Evolutionary conservation across 352 stramenopile genomes (phyloP).

Genomic region (Phytophthora uliginosa): DNA sequence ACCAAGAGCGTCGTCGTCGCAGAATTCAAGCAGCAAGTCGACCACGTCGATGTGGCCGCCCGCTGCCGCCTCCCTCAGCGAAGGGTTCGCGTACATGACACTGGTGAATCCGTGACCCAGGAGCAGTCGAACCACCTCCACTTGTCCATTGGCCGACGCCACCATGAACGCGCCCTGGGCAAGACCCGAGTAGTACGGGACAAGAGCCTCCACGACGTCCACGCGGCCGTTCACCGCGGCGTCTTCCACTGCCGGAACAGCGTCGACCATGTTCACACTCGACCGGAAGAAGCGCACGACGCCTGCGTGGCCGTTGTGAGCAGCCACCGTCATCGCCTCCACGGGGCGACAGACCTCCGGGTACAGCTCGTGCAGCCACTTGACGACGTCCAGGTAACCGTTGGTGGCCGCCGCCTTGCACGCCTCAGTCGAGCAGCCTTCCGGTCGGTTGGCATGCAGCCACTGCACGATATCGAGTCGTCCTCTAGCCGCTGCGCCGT

Average conservation of each 20-base stretch:
- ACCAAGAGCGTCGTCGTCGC: conserved; percentile 15
- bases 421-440: conserved; percentile 14
- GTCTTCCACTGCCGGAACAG: conserved; percentile 7
- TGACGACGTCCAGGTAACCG: conserved; percentile 14
- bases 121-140: conserved; percentile 13
- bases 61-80: conserved; percentile 14
- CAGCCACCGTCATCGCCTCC: conserved; percentile 19
- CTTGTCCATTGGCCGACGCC: conserved; percentile 14
- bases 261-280: conserved; percentile 17
- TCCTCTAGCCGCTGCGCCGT: conserved; percentile 19
- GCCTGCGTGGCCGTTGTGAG: conserved; percentile 2
- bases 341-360: conserved; percentile 1
- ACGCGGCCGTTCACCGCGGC: conserved; percentile 16
- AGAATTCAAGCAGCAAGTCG: conserved; percentile 19
- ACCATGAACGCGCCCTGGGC: conserved; percentile 26
- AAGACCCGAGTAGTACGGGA: conserved; percentile 24
- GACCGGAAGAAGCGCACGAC: conserved; percentile 21
- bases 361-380: conserved; percentile 24
- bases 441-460: conserved; percentile 6
- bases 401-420: conserved; percentile 1
- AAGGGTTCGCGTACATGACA: conserved; percentile 23
- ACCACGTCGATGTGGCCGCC: conserved; percentile 15
- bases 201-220: conserved; percentile 5
- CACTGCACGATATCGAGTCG: conserved; percentile 26
- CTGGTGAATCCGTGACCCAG: conserved; percentile 14